Evolutionary conservation across 768 basidiomycete genomes (phyloP), one percentile per base, ranked within the genome.

Genomic region (Kwoniella shandongensis): DNA sequence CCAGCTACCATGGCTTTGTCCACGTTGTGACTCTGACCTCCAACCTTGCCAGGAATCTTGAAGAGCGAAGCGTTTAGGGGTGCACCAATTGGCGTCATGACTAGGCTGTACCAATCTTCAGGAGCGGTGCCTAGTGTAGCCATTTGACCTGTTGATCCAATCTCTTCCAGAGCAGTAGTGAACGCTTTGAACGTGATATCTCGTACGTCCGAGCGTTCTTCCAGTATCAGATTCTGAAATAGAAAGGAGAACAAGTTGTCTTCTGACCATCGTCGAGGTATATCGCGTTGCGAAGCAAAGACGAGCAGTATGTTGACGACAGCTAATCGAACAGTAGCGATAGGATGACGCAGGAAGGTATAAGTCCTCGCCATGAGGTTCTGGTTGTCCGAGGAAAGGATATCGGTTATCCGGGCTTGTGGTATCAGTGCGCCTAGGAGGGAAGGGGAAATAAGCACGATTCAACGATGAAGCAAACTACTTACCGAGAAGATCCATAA

Each of bases 261-360:
- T 35, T 83, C 79, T 62, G 94, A 82, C 96, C 96, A 98, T 51
- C 86, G 85, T 2, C 57, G 59, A 7, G 88, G 83, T 40, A 93
- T 82, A 0, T 85, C 83, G 6, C 84, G 76, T 7, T 91, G 87
- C 22, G 81, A 79, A 82, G 96, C 88, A 77, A 98, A 93, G 7
- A 88, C 87, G 53, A 85, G 82, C 10, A 98, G 79, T 0, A 92
- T 92, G 58, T 89, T 86, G 42, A 93, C 88, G 2, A 98, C 93
- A 2, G 96, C 87, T 13, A 93, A 81, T 7, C 96, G 89, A 52
- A 99, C 96, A 59, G 87, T 87, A 1, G 88, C 78, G 67, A 99
- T 98, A 0, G 94, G 93, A 76, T 99, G 96, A 17, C 96, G 89
- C 79, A 97, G 93, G 81, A 94, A 97, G 3, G 94, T 90, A 78